Conservation (phyloP, 306 rosid species). For the Castanea sativa region DNA sequence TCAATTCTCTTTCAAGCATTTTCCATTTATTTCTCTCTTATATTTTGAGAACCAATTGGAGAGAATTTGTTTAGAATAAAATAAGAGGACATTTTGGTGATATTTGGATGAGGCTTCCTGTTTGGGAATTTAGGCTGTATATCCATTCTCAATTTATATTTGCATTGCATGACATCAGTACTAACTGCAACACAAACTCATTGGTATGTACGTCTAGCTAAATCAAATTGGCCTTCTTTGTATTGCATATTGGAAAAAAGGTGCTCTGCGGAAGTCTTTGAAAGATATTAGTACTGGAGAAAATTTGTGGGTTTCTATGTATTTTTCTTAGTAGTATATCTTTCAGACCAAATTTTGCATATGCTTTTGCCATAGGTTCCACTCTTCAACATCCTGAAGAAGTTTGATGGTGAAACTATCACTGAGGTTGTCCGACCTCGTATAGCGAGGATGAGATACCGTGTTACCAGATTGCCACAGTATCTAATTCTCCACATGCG, state of each 20-base stretch:
- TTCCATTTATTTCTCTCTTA: not conserved
- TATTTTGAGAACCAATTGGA: not conserved
- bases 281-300: not conserved
- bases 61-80: not conserved
- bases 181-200: not conserved
- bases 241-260: not conserved
- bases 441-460: constrained; percentile 84
- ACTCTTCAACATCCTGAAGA: constrained; percentile 87
- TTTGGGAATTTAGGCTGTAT: not conserved
- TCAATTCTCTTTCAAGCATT: not conserved
- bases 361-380: constrained; percentile 62
- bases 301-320: not conserved
- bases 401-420: constrained; percentile 90
- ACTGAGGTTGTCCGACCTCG: constrained; percentile 96
- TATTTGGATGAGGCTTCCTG: not conserved
- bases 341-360: constrained; percentile 3
- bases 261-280: not conserved
- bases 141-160: not conserved
- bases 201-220: not conserved
- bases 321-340: not conserved
- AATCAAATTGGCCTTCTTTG: not conserved
- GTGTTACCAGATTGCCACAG: constrained; percentile 79
- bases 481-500: constrained; percentile 91
- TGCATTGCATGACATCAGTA: not conserved
- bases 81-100: not conserved